Base-by-base conservation (phyloP, 441 rosid genomes). In the Brassica balearica region DNA sequence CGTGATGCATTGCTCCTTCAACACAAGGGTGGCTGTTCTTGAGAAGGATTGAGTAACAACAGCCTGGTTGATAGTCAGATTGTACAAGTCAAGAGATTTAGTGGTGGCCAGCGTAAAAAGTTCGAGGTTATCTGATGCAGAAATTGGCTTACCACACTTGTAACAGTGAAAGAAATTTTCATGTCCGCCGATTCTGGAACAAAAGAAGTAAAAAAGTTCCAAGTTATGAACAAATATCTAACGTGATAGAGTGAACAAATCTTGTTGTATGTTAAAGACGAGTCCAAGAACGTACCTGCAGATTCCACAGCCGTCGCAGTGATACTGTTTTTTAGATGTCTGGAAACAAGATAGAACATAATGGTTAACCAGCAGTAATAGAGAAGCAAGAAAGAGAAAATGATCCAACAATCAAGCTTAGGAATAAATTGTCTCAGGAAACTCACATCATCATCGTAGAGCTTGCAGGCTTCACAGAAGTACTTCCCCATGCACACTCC, bases 1-100 rank as follows among this genome's bases (percentile, higher is more conserved):
- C 97, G 46, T 91, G 98, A 80, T 91, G 98, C 98, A 94, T 94
- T 43, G 96, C 97, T 55, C 98, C 95, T 80, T 94, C 98, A 15
- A 94, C 89, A 66, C 97, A 94, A 29, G 92, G 89, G 78, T 94
- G 98, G 74, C 94, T 84, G 73, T 89, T 81, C 80, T 88, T 81
- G 75, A 91, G 85, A 62, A 85, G 86, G 76, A 78, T 85, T 2
- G 97, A 88, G 82, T 88, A 89, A 88, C 98, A 94, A 82, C 97
- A 94, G 62, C 98, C 97, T 94, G 78, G 23, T 76, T 25, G 11
- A 15, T n/a, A 53, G 9, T 43, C 15, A 77, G 9, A 61, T 55
- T 75, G 1, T 41, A 19, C 0, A 11, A 53, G 70, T 20, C 72
- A 75, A 65, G 8, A 77, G 0, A 71, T 23, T 63, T 22, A 41